Conservation (phyloP, 169 alveolate species). For the Plasmodium chabaudi region DNA sequence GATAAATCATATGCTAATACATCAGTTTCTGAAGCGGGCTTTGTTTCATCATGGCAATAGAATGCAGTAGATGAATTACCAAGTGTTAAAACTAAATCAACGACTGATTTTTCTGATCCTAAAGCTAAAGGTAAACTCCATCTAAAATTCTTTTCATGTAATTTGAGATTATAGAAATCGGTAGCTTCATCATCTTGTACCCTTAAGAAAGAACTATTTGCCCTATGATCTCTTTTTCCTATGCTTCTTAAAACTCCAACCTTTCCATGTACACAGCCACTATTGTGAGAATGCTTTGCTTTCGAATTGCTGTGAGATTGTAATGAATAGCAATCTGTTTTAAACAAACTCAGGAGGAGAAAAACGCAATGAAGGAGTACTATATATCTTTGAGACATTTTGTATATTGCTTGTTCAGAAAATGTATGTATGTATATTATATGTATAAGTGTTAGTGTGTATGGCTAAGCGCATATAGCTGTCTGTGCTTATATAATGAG, state of each 20-base stretch:
- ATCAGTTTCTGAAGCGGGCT: neutral
- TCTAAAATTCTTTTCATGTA: conserved; percentile 44
- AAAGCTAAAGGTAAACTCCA: conserved; percentile 45
- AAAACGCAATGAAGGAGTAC: no score
- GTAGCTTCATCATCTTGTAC: conserved; percentile 1
- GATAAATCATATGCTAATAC: conserved; percentile 15
- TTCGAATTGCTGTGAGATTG: no score
- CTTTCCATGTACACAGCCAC: neutral
- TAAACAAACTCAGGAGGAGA: neutral
- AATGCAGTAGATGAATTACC: conserved; percentile 24
- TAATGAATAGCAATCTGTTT: neutral
- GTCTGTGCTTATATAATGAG: no score
- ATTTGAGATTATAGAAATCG: conserved; percentile 15
- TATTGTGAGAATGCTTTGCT: no score
- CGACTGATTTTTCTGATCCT: conserved; percentile 19
- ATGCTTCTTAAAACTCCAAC: neutral
- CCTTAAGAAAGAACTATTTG: neutral
- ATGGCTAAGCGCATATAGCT: no score
- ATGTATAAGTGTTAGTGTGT: no score
- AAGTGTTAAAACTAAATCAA: conserved; percentile 27
- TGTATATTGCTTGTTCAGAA: neutral
- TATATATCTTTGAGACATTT: neutral
- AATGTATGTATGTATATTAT: no score
- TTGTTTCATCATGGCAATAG: conserved; percentile 18
- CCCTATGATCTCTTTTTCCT: neutral